Evolutionary conservation across 108 stramenopile species (phyloP), one percentile per base, ranked within the genome.

Genomic region (Cylindrotheca fusiformis): DNA sequence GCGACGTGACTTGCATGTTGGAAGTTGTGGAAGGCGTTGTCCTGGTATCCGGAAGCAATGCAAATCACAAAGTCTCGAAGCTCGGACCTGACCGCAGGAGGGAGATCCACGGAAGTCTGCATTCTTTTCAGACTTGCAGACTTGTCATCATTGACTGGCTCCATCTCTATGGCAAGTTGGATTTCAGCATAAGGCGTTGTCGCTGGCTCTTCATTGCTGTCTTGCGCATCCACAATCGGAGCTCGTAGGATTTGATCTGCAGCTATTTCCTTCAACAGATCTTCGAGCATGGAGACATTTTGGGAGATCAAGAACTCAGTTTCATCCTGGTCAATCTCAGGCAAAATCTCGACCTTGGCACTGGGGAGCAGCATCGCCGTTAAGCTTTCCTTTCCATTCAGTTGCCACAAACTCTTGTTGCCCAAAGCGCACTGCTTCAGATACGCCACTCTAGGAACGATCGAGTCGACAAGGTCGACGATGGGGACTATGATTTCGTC

Each of bases 21-120:
- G 29, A 63, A 63, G 32, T 30, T 52, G 32, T 63, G 63, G 32
- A 63, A 63, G 18, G 49, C 31, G 32, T 63, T 52, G 32, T 63
- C 48, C 2, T 55, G 23, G 28, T 68, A 68, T 44, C 31, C 10
- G 18, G 31, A 32, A 4, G 58, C 56, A 25, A 59, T 51, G 23
- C 23, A 44, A 49, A 32, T 48, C 3, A 68, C 65, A 46, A 53
- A 66, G 0, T 55, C 46, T 14, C 28, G 54, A 30, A 66, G 44
- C 28, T 66, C 55, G 4, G 46, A 25, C 2, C 41, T 10, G 0
- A 66, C 65, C 1, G 24, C 36, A 10, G 10, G 36, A 41, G 36
- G 36, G 36, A 41, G 36, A 10, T 41, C 36, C 10, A 41, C 6
- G n/a, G n/a, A n/a, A n/a, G n/a, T n/a, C n/a, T n/a, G n/a, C n/a